Evolutionary conservation across 441 rosid genomes (phyloP), one percentile per base, ranked within the genome.

Genomic region (Kokia cookei): DNA sequence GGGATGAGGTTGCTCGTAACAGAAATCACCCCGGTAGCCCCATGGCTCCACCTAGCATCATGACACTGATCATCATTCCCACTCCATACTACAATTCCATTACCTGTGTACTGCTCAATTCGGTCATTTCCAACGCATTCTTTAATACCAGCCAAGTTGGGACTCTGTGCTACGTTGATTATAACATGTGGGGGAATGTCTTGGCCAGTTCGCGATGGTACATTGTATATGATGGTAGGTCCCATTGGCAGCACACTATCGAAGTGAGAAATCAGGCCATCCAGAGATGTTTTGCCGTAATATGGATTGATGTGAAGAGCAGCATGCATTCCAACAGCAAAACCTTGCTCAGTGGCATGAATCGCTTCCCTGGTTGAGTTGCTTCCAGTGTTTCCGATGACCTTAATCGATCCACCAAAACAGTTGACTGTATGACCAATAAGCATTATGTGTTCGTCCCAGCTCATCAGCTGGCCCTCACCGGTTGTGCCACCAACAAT

Each of bases 401-500:
- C 96, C 84, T 89, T 92, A 76, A 92, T 80, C 3, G 86, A 83
- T 63, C 86, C 86, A 3, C 97, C 98, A 26, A 90, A 94, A 75
- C 91, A 94, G 26, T 90, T 90, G 3, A 92, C 98, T 0, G 93
- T 93, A 77, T 90, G 97, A 40, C 96, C 97, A 55, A 89, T 93
- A 68, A 90, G 96, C 96, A 90, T 92, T 70, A 92, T 89, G 78
- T 94, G 97, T 65, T 94, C 98, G 37, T 94, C 98, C 98, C 98
- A 94, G 79, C 95, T 90, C 97, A 94, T 94, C 68, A 92, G 55
- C 42, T 94, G 97, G 9, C 98, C 98, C 82, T 94, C 98, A 32
- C 98, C 98, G 0, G 98, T 94, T 22, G 92, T 92, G 69, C 98
- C 97, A 13, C 96, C 97, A 40, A 94, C 98, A 29, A 94, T 88